A percentile compares a stretch with the other conserved stretches of the same genome.
phyloP scores from a whole-genome alignment of 805 yeast species.

The Zygosaccharomyces rouxii region DNA sequence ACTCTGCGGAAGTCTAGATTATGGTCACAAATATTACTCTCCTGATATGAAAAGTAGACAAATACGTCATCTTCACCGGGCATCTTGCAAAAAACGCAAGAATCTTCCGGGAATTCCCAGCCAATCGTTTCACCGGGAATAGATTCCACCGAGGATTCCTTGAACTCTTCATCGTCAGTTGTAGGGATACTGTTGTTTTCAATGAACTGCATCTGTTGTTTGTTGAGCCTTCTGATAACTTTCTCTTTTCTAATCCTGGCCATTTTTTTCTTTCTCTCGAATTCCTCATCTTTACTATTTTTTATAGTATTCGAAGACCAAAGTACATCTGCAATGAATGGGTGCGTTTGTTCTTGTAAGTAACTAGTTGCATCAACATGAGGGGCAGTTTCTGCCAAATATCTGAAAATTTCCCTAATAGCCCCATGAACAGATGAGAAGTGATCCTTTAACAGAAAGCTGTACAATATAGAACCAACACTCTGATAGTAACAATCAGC shows the following conservation, averaged over 20 bases:
- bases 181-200: slow-evolving; percentile 42
- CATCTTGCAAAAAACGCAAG: slow-evolving; percentile 34
- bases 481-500: slow-evolving; percentile 39
- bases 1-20: slow-evolving; percentile 25
- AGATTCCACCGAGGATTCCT: slow-evolving; percentile 10
- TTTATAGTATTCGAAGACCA: slow-evolving; percentile 26
- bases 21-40: slow-evolving; percentile 27
- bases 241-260: slow-evolving; percentile 70
- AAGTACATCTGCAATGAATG: slow-evolving; percentile 30
- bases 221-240: slow-evolving; percentile 71
- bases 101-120: slow-evolving; percentile 26
- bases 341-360: slow-evolving; percentile 37
- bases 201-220: slow-evolving; percentile 74
- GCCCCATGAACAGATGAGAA: slow-evolving; percentile 48
- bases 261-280: slow-evolving; percentile 56
- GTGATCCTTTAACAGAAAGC: slow-evolving; percentile 39
- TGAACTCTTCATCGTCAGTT: slow-evolving; percentile 19
- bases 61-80: slow-evolving; percentile 26
- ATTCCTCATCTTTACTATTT: slow-evolving; percentile 37
- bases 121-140: slow-evolving; percentile 2
- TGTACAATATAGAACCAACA: slow-evolving; percentile 39
- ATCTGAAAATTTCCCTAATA: slow-evolving; percentile 50
- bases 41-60: slow-evolving; percentile 32
- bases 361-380: slow-evolving; percentile 32
- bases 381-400: slow-evolving; percentile 27